A percentile compares a stretch with the other conserved stretches of the same genome.
Evolutionary conservation across 371 early-diverging fungal species (phyloP).

Genomic region (Zychaea mexicana): DNA sequence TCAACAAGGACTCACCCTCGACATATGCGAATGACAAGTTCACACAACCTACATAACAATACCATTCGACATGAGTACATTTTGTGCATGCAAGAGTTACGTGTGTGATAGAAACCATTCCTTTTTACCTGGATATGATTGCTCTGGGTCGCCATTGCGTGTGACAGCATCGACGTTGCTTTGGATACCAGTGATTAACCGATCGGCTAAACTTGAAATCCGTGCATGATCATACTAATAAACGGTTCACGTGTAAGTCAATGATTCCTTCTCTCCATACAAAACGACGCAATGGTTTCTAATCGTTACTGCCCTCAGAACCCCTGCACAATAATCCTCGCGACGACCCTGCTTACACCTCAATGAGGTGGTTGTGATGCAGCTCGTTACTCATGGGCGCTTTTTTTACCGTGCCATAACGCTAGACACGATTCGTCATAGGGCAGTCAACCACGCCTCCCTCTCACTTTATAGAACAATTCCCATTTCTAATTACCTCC

Average conservation of each 20-base stretch:
- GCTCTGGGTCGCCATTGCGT: conserved; percentile 87
- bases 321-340: conserved; percentile 70
- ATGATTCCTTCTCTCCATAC: background rate
- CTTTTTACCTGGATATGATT: conserved; percentile 82
- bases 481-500: conserved; percentile 57
- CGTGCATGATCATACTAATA: conserved; percentile 80
- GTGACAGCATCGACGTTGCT: conserved; percentile 79
- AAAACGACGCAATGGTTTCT: background rate
- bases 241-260: background rate
- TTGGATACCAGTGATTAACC: conserved; percentile 81
- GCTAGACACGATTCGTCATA: conserved; percentile 22
- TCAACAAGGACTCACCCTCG: conserved; percentile 99
- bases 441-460: background rate
- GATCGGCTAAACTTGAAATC: conserved; percentile 74
- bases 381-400: conserved; percentile 33
- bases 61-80: background rate
- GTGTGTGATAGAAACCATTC: too few species aligned
- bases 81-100: too few species aligned
- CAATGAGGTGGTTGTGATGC: conserved; percentile 2
- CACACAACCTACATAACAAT: conserved; percentile 91
- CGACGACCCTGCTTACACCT: conserved; percentile 22
- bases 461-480: background rate
- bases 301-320: conserved; percentile 53
- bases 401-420: conserved; percentile 24
- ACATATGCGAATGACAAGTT: conserved; percentile 99